Percentiles rank a stretch among this genome's conserved stretches.
Conservation (phyloP, 2,329 filamentous ascomycete species). For the Thermoascus crustaceus region DNA sequence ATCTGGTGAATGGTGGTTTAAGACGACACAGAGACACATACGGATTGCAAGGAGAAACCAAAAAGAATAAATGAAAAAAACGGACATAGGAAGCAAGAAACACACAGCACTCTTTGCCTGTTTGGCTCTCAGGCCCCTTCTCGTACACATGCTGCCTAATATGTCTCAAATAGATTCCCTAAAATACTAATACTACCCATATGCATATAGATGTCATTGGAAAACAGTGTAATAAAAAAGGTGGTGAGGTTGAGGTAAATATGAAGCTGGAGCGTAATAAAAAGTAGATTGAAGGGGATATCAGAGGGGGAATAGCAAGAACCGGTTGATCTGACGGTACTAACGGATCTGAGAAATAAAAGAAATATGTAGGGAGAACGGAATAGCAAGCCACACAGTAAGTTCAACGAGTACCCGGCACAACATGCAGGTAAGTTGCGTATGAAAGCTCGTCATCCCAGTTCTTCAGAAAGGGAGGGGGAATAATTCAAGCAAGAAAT, state of each 20-base stretch:
- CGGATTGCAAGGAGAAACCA: no score
- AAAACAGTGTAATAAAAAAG: conserved; percentile 2
- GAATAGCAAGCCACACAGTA: no score
- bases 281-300: conserved; percentile 4
- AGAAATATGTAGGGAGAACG: conserved; percentile 1
- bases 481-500: conserved; percentile 19
- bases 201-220: conserved; percentile 6
- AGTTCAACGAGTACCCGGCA: conserved; percentile 2
- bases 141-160: conserved; percentile 2
- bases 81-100: no score
- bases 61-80: no score
- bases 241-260: conserved; percentile 1
- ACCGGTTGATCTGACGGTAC: conserved; percentile 2
- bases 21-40: no score
- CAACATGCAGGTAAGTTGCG: conserved; percentile 14
- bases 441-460: conserved; percentile 24
- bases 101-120: conserved; percentile 2
- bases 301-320: conserved; percentile 5
- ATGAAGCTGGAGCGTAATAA: neutral
- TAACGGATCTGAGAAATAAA: conserved; percentile 1
- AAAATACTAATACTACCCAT: conserved; percentile 7
- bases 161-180: conserved; percentile 2
- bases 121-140: neutral
- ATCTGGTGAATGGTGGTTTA: no score
- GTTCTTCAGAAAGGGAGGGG: conserved; percentile 15